Evolutionary conservation across 2,329 filamentous ascomycete species (phyloP).

Genomic region (Sclerotinia glacialis): DNA sequence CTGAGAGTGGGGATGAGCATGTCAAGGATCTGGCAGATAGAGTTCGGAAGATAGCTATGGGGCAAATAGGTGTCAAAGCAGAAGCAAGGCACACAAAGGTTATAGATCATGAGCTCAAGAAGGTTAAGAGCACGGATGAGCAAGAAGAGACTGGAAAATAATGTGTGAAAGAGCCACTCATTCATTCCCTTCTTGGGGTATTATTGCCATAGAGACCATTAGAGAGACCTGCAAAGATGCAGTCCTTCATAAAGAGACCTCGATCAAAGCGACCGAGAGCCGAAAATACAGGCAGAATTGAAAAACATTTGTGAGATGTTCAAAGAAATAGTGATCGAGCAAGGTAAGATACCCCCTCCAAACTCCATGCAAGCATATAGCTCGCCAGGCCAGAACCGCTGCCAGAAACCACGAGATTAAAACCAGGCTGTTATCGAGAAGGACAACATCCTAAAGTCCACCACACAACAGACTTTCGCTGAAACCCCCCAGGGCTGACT

Average conservation of each 20-base stretch:
- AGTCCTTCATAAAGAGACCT: slow-evolving; percentile 34
- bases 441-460: slow-evolving; percentile 31
- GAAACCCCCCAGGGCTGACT: slow-evolving; percentile 38
- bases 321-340: slow-evolving; percentile 34
- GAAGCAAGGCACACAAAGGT: slow-evolving; percentile 24
- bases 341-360: slow-evolving; percentile 34
- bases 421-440: slow-evolving; percentile 28
- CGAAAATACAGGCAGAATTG: slow-evolving; percentile 32
- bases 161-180: slow-evolving; percentile 37
- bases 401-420: slow-evolving; percentile 39
- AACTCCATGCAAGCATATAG: slow-evolving; percentile 40
- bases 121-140: slow-evolving; percentile 52
- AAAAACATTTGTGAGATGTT: slow-evolving; percentile 29
- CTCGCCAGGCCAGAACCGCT: slow-evolving; percentile 37
- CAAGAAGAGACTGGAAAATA: slow-evolving; percentile 56
- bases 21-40: slow-evolving; percentile 75
- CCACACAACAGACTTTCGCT: slow-evolving; percentile 40
- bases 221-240: slow-evolving; percentile 34
- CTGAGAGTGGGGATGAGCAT: slow-evolving; percentile 78
- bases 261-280: slow-evolving; percentile 37
- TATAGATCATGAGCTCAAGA: slow-evolving; percentile 43
- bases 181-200: slow-evolving; percentile 29
- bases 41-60: slow-evolving; percentile 61
- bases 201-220: slow-evolving; percentile 35
- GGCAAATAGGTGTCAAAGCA: slow-evolving; percentile 25